Base-by-base conservation (phyloP, 1,139 yeast genomes). In the Hyphopichia fennica region DNA sequence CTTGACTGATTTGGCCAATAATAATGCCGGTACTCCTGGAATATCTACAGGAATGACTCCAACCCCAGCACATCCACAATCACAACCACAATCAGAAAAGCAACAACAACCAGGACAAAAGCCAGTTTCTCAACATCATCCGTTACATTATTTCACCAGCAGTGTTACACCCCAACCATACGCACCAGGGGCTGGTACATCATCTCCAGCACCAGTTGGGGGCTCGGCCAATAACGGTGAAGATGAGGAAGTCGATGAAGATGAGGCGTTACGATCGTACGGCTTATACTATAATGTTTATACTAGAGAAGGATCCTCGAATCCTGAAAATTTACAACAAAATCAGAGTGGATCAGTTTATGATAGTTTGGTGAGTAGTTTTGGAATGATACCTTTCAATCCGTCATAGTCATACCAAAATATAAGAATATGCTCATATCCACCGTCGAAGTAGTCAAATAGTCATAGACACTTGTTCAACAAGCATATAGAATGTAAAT, bases 81-180 rank as follows among this genome's bases (percentile, higher is more conserved):
- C 47, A 34, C 52, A 39, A 40, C 47, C 35, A 25, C 45, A 30
- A 28, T 41, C 46, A 36, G 68, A 42, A 28, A 6, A 16, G 6
- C 31, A 28, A n/a, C 13, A 9, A 35, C 38, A 23, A 20, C 38
- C 15, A n/a, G 27, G 13, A 25, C 49, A 50, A 14, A 57, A 61
- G 39, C 72, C 80, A 1, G 77, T 74, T 1, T 71, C 79, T 0
- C 77, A 70, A 38, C 80, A 75, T 45, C 81, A 75, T 50, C 81
- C 80, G 0, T 53, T 72, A 25, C 79, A 73, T 48, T 63, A 69
- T 46, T 45, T 43, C 34, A 46, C 57, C 4, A 48, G 59, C 14
- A 52, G 51, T 40, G 45, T 49, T 14, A 55, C 62, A 1, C 59
- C 61, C 4, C 58, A 51, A 34, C 54, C 54, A 5, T 20, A 20